A percentile compares a stretch with the other conserved stretches of the same genome.
These are phyloP conservation scores for Trypanosoma scelopori DNA, from an alignment of 208 protist genomes.

Conservation along the genomic window DNA sequence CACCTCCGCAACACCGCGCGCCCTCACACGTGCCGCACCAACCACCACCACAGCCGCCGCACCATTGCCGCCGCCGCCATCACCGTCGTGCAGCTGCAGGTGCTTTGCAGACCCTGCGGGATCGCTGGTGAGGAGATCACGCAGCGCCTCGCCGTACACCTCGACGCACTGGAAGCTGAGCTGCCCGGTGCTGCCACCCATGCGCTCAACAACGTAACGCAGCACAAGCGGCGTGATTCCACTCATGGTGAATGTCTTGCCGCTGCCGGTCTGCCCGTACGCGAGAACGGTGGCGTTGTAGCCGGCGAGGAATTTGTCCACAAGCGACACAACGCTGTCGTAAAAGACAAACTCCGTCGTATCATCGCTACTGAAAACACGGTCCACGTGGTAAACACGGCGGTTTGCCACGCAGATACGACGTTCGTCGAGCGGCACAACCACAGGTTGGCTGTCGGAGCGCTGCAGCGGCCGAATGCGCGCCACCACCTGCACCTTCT, in stretches of 20 bases:
- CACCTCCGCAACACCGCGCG: constrained; percentile 58
- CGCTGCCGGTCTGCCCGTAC: constrained; percentile 94
- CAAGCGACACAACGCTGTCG: constrained; percentile 62
- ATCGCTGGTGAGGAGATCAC: constrained; percentile 79
- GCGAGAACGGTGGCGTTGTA: constrained; percentile 93
- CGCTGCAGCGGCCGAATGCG: constrained; percentile 73
- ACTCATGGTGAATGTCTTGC: constrained; percentile 94
- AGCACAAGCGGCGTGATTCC: constrained; percentile 72
- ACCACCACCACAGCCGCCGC: constrained; percentile 37
- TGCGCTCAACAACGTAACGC: constrained; percentile 62
- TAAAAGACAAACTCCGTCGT: constrained; percentile 74
- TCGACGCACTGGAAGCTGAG: constrained; percentile 90
- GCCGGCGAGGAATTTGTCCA: constrained; percentile 78
- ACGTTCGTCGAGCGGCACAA: constrained; percentile 46
- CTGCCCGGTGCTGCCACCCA: constrained; percentile 40
- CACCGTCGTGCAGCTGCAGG: constrained; percentile 46
- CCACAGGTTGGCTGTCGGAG: constrained; percentile 32
- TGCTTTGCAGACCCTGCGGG: constrained; percentile 29
- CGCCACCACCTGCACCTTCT: constrained; percentile 80
- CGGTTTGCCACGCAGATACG: constrained; percentile 78
- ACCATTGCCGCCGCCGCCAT: constrained; percentile 15
- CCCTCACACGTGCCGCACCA: constrained; percentile 54
- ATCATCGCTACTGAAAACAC: constrained; percentile 71
- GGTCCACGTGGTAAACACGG: constrained; percentile 88
- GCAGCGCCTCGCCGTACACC: constrained; percentile 93